These are phyloP conservation scores for Gloeostereum incarnatum DNA, from an alignment of 768 basidiomycete genomes.

Conservation along the genomic window DNA sequence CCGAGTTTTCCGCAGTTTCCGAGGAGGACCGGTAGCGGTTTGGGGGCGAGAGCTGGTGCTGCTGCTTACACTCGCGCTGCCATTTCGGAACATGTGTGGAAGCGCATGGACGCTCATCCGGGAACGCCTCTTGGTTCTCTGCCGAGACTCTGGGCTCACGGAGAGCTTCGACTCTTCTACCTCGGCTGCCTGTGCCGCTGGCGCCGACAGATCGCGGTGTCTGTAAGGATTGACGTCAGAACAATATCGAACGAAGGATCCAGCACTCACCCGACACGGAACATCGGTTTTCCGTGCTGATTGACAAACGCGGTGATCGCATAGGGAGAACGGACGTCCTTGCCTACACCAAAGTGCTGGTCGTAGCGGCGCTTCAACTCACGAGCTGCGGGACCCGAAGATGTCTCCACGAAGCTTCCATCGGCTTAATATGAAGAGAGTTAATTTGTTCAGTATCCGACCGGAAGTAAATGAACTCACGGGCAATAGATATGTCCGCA, in stretches of 20 bases:
- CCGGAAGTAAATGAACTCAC: conserved; percentile 27
- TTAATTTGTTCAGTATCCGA: conserved; percentile 1
- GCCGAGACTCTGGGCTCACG: conserved; percentile 20
- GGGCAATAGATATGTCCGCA: conserved; percentile 51
- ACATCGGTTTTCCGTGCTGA: conserved; percentile 72
- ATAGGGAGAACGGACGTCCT: conserved; percentile 65
- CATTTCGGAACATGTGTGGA: conserved; percentile 39
- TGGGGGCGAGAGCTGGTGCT: background rate
- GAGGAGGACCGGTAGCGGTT: conserved; percentile 9
- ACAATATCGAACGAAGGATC: conserved; percentile 1
- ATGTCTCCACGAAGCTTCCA: conserved; percentile 72
- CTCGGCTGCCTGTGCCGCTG: conserved; percentile 38
- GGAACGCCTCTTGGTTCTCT: conserved; percentile 40
- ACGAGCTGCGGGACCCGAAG: conserved; percentile 65
- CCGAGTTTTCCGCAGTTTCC: conserved; percentile 63
- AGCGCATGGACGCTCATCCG: conserved; percentile 64
- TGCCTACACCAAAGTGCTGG: conserved; percentile 54
- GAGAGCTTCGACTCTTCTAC: conserved; percentile 34
- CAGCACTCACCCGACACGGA: conserved; percentile 61
- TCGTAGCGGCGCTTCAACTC: conserved; percentile 76
- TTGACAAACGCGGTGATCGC: conserved; percentile 77
- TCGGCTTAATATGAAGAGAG: conserved; percentile 34
- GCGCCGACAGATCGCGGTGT: conserved; percentile 52
- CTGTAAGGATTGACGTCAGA: conserved; percentile 20
- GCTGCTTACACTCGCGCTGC: conserved; percentile 7